Evolutionary conservation across 75 land plant genomes (phyloP).

Genomic region (Pinus taeda): DNA sequence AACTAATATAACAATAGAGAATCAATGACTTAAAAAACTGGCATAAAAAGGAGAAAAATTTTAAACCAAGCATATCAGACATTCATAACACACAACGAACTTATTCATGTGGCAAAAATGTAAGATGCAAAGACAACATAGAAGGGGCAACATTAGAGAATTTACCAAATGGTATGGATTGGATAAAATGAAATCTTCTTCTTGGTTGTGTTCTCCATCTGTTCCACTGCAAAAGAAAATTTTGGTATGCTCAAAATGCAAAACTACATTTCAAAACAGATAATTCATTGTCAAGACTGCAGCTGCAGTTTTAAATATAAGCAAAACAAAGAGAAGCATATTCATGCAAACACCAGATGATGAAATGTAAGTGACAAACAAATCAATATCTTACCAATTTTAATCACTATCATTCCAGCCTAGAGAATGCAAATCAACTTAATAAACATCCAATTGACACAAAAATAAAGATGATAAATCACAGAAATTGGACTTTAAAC

Average conservation of each 20-base stretch:
- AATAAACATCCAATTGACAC: background rate
- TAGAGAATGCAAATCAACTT: background rate
- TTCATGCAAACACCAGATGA: background rate
- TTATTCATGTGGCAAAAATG: background rate
- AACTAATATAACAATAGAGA: background rate
- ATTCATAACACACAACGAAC: background rate
- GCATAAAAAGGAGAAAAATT: background rate
- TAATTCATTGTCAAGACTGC: background rate
- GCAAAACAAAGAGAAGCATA: background rate
- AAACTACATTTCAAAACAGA: background rate
- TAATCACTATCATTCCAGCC: background rate
- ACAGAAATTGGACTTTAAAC: background rate
- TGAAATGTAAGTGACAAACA: background rate
- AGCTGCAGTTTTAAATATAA: too few relatives aligned
- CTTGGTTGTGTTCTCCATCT: constrained; percentile 58
- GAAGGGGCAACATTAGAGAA: background rate
- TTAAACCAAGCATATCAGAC: background rate
- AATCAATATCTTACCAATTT: background rate
- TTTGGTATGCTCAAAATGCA: constrained; percentile 7
- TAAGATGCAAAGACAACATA: background rate
- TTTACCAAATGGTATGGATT: constrained; percentile 94
- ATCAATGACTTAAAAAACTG: too few relatives aligned
- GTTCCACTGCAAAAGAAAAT: constrained; percentile 46
- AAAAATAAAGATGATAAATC: background rate
- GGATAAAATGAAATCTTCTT: constrained; percentile 70